These are phyloP conservation scores for Pseudocercospora cruenta DNA, from an alignment of 2,329 filamentous ascomycete genomes.

Conservation along the genomic window DNA sequence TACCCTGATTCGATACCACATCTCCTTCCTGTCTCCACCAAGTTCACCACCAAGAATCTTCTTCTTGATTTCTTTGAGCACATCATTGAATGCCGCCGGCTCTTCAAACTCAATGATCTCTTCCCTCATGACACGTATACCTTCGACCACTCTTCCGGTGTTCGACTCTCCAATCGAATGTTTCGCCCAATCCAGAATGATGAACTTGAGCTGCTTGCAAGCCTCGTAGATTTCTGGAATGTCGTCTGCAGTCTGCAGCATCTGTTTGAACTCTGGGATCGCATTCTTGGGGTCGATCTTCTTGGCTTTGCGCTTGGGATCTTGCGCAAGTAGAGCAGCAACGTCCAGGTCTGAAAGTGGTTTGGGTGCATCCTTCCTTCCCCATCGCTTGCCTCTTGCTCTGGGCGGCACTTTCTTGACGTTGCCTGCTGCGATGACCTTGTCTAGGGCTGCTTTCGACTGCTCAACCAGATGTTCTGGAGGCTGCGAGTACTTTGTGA, in stretches of 20 bases:
- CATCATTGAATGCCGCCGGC: constrained; percentile 74
- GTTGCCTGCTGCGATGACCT: constrained; percentile 69
- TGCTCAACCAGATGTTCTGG: constrained; percentile 67
- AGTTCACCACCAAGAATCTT: constrained; percentile 70
- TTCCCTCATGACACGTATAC: constrained; percentile 75
- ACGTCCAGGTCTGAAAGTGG: constrained; percentile 90
- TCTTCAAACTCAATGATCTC: constrained; percentile 76
- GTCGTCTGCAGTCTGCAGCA: constrained; percentile 63
- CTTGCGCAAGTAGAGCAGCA: constrained; percentile 72
- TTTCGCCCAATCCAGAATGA: constrained; percentile 70
- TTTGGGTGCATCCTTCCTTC: constrained; percentile 66
- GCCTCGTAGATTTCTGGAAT: constrained; percentile 67
- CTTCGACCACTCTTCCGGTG: constrained; percentile 76
- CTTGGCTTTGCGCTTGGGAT: constrained; percentile 49
- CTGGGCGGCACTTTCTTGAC: constrained; percentile 69
- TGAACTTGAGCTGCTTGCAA: constrained; percentile 71
- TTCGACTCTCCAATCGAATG: constrained; percentile 75
- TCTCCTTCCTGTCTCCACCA: constrained; percentile 75
- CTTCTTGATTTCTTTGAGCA: constrained; percentile 71
- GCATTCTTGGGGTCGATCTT: constrained; percentile 72
- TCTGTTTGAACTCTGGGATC: constrained; percentile 87
- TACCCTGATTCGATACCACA: constrained; percentile 76
- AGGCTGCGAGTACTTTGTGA: constrained; percentile 74
- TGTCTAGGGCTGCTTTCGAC: constrained; percentile 61
- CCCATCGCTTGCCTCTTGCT: constrained; percentile 61